phyloP scores from a whole-genome alignment of 768 basidiomycete species.

The Russula emetica region DNA sequence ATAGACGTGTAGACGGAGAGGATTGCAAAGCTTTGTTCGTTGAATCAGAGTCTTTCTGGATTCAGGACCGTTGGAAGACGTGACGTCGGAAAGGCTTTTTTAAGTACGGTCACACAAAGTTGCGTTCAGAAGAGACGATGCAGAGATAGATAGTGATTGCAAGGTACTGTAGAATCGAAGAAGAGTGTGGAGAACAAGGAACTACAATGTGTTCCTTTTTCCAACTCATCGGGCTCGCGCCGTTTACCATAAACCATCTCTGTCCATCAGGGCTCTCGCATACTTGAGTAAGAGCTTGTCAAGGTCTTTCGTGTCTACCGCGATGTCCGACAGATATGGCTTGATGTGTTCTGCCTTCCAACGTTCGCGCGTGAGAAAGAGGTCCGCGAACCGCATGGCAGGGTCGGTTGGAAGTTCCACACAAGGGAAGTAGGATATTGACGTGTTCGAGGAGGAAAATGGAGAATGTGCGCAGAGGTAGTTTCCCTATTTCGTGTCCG shows the following conservation, averaged over 20 bases:
- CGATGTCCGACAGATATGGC: slow-evolving; percentile 79
- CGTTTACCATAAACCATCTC: slow-evolving; percentile 68
- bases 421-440: slow-evolving; percentile 70
- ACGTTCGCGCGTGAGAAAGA: slow-evolving; percentile 64
- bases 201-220: not conserved
- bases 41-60: too few relatives aligned
- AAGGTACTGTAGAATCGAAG: too few relatives aligned
- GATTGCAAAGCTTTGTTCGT: too few relatives aligned
- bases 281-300: slow-evolving; percentile 87
- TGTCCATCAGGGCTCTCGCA: slow-evolving; percentile 69
- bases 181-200: not conserved
- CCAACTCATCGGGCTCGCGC: slow-evolving; percentile 48
- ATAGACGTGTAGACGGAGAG: too few relatives aligned
- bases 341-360: slow-evolving; percentile 79
- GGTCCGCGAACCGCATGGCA: slow-evolving; percentile 74
- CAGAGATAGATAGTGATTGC: too few relatives aligned
- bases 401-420: slow-evolving; percentile 73
- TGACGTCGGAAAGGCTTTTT: too few relatives aligned
- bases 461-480: slow-evolving; percentile 50
- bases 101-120: too few relatives aligned
- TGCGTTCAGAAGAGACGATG: too few relatives aligned
- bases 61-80: too few relatives aligned
- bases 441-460: slow-evolving; percentile 31
- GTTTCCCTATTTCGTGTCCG: slow-evolving; percentile 56
- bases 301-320: slow-evolving; percentile 77